Evolutionary conservation across 305 asterid genomes (phyloP), one percentile per base, ranked within the genome.

Genomic region (Fraxinus ornus): DNA sequence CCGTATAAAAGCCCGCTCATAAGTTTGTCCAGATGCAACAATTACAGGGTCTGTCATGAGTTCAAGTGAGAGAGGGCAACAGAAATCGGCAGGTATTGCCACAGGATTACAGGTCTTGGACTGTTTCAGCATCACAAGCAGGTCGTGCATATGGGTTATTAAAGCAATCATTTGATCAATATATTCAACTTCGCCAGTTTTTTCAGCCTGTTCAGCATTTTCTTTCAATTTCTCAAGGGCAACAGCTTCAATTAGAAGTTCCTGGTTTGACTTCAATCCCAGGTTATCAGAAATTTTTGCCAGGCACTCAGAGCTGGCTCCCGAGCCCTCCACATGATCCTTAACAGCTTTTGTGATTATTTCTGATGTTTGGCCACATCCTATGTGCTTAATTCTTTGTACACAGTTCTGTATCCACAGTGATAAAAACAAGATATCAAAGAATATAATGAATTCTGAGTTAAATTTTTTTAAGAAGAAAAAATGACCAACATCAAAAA

Each of bases 31-130:
- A 84, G 97, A 93, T 79, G 97, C 94, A 85, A 94, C 97, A 87
- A 94, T 92, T 77, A 94, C 97, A 76, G 98, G 98, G 83, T 94
- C 98, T 10, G 97, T 91, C 98, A 94, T 94, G 84, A 93, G 94
- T 84, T 93, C 98, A 81, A 94, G 97, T 41, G 98, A 94, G 78
- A 93, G 93, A 52, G 97, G 98, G 83, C 98, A 94, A 82, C 98
- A 94, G 87, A 93, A 93, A 87, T 94, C 98, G 39, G 98, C 89
- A 77, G 97, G 98, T 89, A 94, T 92, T 73, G 89, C 85, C 60
- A 94, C 97, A 78, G 92, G 91, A 85, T 91, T 89, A 84, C 89
- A 90, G 83, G 85, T 87, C 83, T 89, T 88, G 22, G 95, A 89
- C 91, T 92, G 98, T 84, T 94, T 92, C 90, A 81, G 76, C 84